Evolutionary conservation across 192 early-diverging fungal genomes (phyloP).

Genomic region (Allomyces macrogynus): DNA sequence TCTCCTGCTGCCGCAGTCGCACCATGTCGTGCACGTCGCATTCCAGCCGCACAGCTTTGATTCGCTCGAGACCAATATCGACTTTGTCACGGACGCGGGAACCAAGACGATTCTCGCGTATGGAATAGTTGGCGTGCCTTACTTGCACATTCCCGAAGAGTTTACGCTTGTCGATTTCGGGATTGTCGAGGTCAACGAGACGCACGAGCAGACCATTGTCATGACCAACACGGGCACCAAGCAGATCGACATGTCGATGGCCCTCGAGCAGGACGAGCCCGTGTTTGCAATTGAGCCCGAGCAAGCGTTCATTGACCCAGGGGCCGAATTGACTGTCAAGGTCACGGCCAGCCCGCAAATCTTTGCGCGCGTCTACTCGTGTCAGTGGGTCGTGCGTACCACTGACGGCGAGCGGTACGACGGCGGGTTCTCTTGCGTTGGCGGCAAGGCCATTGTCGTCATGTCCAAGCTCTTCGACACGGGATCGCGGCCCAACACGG

Average conservation of each 20-base stretch:
- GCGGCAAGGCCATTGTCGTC: constrained; percentile 39
- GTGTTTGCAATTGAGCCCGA: constrained; percentile 32
- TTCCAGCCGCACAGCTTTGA: constrained; percentile 26
- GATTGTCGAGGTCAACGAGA: constrained; percentile 27
- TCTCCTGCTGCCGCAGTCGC: background rate
- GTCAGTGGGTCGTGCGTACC: constrained; percentile 21
- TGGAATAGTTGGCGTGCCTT: constrained; percentile 39
- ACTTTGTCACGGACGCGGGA: constrained; percentile 35
- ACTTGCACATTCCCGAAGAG: constrained; percentile 22
- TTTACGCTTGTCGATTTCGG: constrained; percentile 24
- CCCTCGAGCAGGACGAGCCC: constrained; percentile 25
- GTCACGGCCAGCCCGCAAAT: constrained; percentile 24
- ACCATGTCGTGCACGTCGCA: constrained; percentile 16
- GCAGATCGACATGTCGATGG: constrained; percentile 27
- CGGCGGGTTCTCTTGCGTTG: constrained; percentile 18
- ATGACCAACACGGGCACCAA: constrained; percentile 29
- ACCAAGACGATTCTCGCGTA: constrained; percentile 25
- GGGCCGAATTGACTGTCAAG: constrained; percentile 9
- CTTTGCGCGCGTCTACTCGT: constrained; percentile 21
- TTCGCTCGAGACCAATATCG: constrained; percentile 15
- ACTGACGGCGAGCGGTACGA: constrained; percentile 30
- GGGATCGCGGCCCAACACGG: background rate
- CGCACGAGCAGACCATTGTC: constrained; percentile 14
- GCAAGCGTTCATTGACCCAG: constrained; percentile 20
- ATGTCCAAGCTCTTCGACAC: constrained; percentile 7